Evolutionary conservation across 768 basidiomycete genomes (phyloP).

Genomic region (Ramaria rubella): DNA sequence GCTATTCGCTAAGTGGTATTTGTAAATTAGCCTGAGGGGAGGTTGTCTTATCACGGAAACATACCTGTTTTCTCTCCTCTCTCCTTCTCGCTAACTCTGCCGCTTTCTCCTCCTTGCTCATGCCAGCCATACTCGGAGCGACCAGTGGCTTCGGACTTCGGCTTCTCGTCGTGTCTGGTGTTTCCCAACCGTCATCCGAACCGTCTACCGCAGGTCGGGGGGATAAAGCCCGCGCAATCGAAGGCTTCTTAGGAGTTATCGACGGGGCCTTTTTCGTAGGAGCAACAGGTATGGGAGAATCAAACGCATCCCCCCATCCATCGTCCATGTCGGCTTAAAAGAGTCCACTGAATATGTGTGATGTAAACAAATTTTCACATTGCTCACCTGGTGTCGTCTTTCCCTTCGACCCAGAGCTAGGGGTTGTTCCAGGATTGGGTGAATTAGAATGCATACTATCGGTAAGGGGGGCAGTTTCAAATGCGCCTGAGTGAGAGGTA

Average conservation of each 20-base stretch:
- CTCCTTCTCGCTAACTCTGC: conserved; percentile 88
- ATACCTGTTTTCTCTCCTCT: conserved; percentile 85
- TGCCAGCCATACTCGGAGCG: conserved; percentile 34
- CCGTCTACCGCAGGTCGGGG: neutral
- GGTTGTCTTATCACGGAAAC: too few relatives aligned
- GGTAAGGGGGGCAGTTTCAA: conserved; percentile 49
- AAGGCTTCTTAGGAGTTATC: conserved; percentile 11
- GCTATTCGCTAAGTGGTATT: conserved; percentile 58
- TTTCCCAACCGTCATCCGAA: neutral
- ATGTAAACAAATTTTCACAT: neutral
- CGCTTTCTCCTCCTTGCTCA: conserved; percentile 89
- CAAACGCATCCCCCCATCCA: conserved; percentile 1
- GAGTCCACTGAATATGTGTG: neutral
- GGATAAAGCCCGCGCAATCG: neutral
- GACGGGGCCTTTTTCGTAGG: conserved; percentile 21
- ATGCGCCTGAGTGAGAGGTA: conserved; percentile 48
- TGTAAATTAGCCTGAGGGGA: too few relatives aligned
- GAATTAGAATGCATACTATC: neutral
- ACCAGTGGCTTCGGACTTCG: conserved; percentile 14
- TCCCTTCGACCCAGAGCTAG: neutral
- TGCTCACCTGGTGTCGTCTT: neutral
- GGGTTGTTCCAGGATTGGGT: neutral
- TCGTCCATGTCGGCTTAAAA: neutral
- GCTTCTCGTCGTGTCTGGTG: neutral
- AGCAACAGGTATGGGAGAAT: conserved; percentile 28